Evolutionary conservation across 805 yeast species (phyloP), one percentile per base, ranked within the genome.

Genomic region (Starmerella potacharoeniae): DNA sequence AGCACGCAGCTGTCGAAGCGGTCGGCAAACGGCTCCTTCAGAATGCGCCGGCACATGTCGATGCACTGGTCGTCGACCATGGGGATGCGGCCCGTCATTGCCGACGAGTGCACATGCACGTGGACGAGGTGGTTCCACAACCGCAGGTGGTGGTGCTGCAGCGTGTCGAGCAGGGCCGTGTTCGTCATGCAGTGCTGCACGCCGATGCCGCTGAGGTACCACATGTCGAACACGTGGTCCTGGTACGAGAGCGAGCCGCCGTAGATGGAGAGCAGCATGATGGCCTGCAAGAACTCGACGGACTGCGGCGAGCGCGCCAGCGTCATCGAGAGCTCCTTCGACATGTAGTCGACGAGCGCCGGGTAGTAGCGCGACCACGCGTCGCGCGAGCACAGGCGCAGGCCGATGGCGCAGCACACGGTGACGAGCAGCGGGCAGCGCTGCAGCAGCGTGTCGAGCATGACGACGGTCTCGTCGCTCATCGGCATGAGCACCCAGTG

Each of bases 1-100:
- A 84, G 82, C 80, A 86, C 83, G 56, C 93, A 69, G n/a, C 86
- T 87, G 65, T 86, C 95, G 65, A 85, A 86, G 63, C 84, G 83
- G 7, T 89, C 83, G 2, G 90, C 79, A 35, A 78, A 72, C 4
- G 81, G 73, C 42, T 79, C 67, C 44, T 80, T 79, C 50, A 82
- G 69, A 1, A 83, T 77, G 28, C 78, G 74, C 11, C 81, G 73
- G 57, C 86, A 80, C 58, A 79, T 76, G 56, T 78, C 81, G 44
- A 83, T 66, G 42, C 87, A 70, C 29, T 76, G 71, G 57, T 77
- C 81, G 64, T 83, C 88, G 9, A 84, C 66, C 33, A 81, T 68
- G 66, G 83, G 77, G 78, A 75, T 73, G 62, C 89, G 66, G 9
- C 91, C 91, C 2, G 82, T 75, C 60, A 82, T 74, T 7, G 82